phyloP scores from a whole-genome alignment of 1,284 basidiomycete genomes.

The Hemileia vastatrix region DNA sequence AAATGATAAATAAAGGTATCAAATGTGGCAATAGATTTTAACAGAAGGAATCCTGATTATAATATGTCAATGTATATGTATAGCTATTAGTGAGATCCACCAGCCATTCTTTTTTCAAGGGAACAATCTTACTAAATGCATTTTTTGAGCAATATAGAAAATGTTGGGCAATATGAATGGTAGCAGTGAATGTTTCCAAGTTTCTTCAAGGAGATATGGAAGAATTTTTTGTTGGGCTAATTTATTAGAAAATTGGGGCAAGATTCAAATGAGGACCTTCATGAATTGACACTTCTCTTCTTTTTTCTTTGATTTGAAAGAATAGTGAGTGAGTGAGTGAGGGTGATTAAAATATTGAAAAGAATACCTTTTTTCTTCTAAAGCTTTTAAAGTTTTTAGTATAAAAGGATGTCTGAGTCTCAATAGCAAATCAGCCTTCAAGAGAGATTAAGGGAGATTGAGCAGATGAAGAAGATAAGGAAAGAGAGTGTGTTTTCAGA shows the following conservation, averaged over 20 bases:
- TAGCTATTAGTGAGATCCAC: not conserved
- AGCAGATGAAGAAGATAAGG: not conserved
- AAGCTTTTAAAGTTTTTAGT: constrained; percentile 96
- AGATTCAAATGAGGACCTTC: constrained; percentile 50
- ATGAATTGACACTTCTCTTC: constrained; percentile 90
- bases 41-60: constrained; percentile 65
- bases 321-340: constrained; percentile 47
- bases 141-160: constrained; percentile 73
- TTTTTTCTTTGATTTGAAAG: constrained; percentile 81
- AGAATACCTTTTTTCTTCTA: constrained; percentile 69
- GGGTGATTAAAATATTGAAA: not conserved
- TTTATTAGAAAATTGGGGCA: constrained; percentile 78
- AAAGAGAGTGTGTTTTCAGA: not conserved
- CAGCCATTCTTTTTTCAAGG: not conserved
- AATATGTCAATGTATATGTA: too few relatives aligned
- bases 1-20: constrained; percentile 78
- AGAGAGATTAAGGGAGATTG: not conserved
- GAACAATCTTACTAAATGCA: constrained; percentile 49
- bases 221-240: constrained; percentile 79
- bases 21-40: constrained; percentile 71
- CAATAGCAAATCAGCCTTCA: constrained; percentile 71
- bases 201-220: constrained; percentile 88
- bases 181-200: constrained; percentile 64
- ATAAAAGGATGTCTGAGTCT: constrained; percentile 86
- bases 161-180: constrained; percentile 97